Evolutionary conservation across 2,329 filamentous ascomycete genomes (phyloP), one percentile per base, ranked within the genome.

Genomic region (Daldinia sp.): DNA sequence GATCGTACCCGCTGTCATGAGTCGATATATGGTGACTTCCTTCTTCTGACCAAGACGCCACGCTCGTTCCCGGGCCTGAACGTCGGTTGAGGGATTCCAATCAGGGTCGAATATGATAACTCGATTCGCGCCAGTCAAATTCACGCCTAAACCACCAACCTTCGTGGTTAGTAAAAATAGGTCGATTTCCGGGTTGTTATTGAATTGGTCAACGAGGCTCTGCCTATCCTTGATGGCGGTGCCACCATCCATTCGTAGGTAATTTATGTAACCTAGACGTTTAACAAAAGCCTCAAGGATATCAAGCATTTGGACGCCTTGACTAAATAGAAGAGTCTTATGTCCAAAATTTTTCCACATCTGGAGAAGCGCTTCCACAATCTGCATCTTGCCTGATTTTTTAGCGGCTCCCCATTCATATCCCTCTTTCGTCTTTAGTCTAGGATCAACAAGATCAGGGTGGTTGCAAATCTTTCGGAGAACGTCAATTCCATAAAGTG

Each of bases 71-170:
- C 96, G 90, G 15, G 96, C 96, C 81, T 99, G 96, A 28, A 98
- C 86, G 77, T 99, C 96, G 0, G 95, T 98, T 0, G 95, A 98
- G 1, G 95, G 96, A 75, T 98, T 98, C 96, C 96, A 99, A 78
- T 99, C 96, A 0, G 96, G 97, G 76, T 99, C 97, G 77, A 96
- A 99, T 61, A 99, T 98, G 77, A 99, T 97, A 0, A 97, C 92
- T 20, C 94, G 88, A 77, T 94, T 97, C 0, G 94, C 94, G 1
- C 96, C 96, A 0, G 96, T 99, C 23, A 99, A 83, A 73, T 99
- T 99, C 53, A 97, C 92, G 5, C 96, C 96, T 13, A 99, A 84
- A 0, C 96, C 96, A 51, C 96, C 96, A 18, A 98, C 97, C 77
- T 97, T 97, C 0, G 97, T 99, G 0, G 96, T 98, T 61, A 99